phyloP scores from a whole-genome alignment of 371 early-diverging fungal genomes.

The Smittium mucronatum region DNA sequence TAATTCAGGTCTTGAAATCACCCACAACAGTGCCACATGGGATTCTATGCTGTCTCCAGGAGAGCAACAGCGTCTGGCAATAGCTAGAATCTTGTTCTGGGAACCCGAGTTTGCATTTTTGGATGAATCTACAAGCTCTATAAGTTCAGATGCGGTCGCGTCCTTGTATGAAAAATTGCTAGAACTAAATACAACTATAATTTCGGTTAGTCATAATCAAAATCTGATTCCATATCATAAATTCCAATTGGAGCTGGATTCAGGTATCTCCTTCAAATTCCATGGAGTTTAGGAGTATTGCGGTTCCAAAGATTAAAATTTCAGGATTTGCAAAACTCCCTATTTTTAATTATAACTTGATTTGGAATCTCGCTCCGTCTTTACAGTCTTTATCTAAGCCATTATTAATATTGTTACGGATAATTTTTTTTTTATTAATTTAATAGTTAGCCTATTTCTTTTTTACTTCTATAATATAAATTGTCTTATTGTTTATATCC shows the following conservation, averaged over 20 bases:
- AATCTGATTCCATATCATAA: slow-evolving; percentile 17
- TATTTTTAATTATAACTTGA: neutral
- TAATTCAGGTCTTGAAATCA: slow-evolving; percentile 3
- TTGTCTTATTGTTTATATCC: neutral
- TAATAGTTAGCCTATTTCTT: neutral
- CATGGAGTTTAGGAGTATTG: too few species aligned
- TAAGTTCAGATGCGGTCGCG: slow-evolving; percentile 41
- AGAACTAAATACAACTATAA: slow-evolving; percentile 41
- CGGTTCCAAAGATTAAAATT: neutral
- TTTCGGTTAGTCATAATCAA: slow-evolving; percentile 54
- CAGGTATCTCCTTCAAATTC: neutral
- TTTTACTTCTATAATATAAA: neutral
- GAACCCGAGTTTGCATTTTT: slow-evolving; percentile 54
- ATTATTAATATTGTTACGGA: neutral
- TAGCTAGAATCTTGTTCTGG: slow-evolving; percentile 53
- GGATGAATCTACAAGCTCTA: slow-evolving; percentile 61
- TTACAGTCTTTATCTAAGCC: neutral
- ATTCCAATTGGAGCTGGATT: neutral
- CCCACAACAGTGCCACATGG: slow-evolving; percentile 31
- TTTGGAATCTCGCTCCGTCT: neutral
- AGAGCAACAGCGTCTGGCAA: slow-evolving; percentile 55
- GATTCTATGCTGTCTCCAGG: slow-evolving; percentile 57
- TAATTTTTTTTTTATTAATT: neutral
- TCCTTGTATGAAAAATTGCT: slow-evolving; percentile 38
- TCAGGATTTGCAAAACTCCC: neutral